Conservation (phyloP, 1,284 basidiomycete genomes). For the Ganoderma lucidum region DNA sequence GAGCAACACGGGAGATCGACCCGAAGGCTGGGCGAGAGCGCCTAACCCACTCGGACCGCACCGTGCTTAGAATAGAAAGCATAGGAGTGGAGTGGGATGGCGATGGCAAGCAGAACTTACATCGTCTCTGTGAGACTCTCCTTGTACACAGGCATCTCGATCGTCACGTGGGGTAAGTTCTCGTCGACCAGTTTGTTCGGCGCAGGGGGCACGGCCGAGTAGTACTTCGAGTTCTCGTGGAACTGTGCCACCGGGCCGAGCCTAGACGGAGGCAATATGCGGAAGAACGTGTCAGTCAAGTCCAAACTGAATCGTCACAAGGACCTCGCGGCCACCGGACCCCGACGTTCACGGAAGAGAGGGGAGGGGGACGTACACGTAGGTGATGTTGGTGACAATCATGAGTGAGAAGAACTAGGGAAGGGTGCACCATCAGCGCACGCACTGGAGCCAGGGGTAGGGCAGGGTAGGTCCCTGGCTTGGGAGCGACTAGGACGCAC, state of each 20-base stretch:
- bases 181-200: conserved; percentile 68
- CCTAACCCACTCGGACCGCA: neutral
- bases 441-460: neutral
- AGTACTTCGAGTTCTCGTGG: conserved; percentile 77
- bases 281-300: neutral
- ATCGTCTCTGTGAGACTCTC: conserved; percentile 75
- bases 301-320: too few species aligned
- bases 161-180: conserved; percentile 74
- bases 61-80: neutral
- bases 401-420: conserved; percentile 70
- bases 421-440: too few species aligned
- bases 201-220: conserved; percentile 65
- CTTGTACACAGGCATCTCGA: conserved; percentile 86
- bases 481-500: conserved; percentile 52
- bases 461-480: neutral
- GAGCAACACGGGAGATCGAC: neutral
- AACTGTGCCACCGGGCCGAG: conserved; percentile 80
- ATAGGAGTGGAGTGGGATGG: neutral
- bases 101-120: conserved; percentile 48
- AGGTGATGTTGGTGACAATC: conserved; percentile 67
- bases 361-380: conserved; percentile 49
- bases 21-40: conserved; percentile 1
- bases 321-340: too few species aligned
- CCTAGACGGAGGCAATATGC: conserved; percentile 41
- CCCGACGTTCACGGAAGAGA: too few species aligned